phyloP scores from a whole-genome alignment of 495 filamentous ascomycete genomes.

The Aspergillus diversus region DNA sequence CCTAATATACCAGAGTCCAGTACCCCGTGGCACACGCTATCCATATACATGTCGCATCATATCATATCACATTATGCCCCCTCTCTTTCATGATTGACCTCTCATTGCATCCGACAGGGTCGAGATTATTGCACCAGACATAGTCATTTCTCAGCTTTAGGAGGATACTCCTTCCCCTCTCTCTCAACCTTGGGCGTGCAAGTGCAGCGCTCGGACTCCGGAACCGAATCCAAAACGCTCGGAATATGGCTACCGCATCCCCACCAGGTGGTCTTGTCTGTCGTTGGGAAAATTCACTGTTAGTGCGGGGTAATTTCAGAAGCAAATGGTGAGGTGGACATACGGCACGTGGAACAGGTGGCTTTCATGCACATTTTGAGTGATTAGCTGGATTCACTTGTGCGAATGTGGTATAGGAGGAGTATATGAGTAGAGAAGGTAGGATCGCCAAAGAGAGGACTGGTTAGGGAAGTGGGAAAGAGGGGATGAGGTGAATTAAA shows the following conservation, averaged over 20 bases:
- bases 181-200: slow-evolving; percentile 64
- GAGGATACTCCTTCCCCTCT: slow-evolving; percentile 65
- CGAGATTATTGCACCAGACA: slow-evolving; percentile 21
- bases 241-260: slow-evolving; percentile 75
- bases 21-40: no score
- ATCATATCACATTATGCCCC: no score
- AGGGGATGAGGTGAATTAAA: background rate
- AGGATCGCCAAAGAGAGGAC: background rate
- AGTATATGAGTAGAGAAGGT: background rate
- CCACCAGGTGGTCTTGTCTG: slow-evolving; percentile 70
- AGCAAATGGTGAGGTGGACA: slow-evolving; percentile 15
- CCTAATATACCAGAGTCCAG: no score
- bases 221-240: slow-evolving; percentile 64
- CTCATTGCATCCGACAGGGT: no score
- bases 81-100: no score
- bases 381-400: background rate
- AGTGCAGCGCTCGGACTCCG: slow-evolving; percentile 62
- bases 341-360: slow-evolving; percentile 55
- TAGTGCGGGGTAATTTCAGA: background rate
- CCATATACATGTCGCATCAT: no score
- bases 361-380: slow-evolving; percentile 53
- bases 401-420: background rate
- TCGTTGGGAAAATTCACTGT: background rate
- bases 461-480: background rate
- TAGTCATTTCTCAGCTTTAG: slow-evolving; percentile 55